phyloP scores from a whole-genome alignment of 768 basidiomycete species.

The Macrolepiota dolichaula region DNA sequence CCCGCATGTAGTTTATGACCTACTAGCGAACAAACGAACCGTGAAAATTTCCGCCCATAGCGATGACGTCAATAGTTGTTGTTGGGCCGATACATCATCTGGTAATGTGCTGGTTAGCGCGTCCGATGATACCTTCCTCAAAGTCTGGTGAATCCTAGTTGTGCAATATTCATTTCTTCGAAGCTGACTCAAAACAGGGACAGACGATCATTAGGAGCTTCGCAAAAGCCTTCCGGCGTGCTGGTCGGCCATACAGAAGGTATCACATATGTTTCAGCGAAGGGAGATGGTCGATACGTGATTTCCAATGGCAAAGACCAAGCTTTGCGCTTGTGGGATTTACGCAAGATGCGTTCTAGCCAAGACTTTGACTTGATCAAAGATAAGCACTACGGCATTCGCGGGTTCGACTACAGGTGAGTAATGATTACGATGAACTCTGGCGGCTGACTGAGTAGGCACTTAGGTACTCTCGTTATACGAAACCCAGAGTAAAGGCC shows the following conservation, averaged over 20 bases:
- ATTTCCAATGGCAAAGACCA: slow-evolving; percentile 98
- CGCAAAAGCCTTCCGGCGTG: slow-evolving; percentile 83
- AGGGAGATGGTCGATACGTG: slow-evolving; percentile 94
- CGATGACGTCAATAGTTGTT: slow-evolving; percentile 93
- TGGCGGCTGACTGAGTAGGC: neutral
- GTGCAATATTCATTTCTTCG: slow-evolving; percentile 40
- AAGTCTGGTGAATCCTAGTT: slow-evolving; percentile 75
- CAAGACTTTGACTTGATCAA: slow-evolving; percentile 59
- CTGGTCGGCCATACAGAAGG: slow-evolving; percentile 96
- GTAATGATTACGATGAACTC: slow-evolving; percentile 15
- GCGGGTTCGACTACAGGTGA: slow-evolving; percentile 81
- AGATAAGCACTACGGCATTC: slow-evolving; percentile 49
- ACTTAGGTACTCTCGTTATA: slow-evolving; percentile 60
- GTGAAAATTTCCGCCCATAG: slow-evolving; percentile 85
- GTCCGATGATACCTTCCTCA: slow-evolving; percentile 91
- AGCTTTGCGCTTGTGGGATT: slow-evolving; percentile 86
- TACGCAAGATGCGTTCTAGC: slow-evolving; percentile 86
- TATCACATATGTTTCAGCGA: slow-evolving; percentile 91
- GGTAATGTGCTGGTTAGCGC: slow-evolving; percentile 95
- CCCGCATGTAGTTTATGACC: slow-evolving; percentile 74
- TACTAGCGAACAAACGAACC: slow-evolving; percentile 72
- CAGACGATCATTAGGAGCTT: slow-evolving; percentile 49
- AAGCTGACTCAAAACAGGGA: slow-evolving; percentile 42
- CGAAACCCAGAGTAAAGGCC: slow-evolving; percentile 53
- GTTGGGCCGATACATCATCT: slow-evolving; percentile 91